Evolutionary conservation across 805 yeast genomes (phyloP), one percentile per base, ranked within the genome.

Genomic region (Lipomyces anomalus): DNA sequence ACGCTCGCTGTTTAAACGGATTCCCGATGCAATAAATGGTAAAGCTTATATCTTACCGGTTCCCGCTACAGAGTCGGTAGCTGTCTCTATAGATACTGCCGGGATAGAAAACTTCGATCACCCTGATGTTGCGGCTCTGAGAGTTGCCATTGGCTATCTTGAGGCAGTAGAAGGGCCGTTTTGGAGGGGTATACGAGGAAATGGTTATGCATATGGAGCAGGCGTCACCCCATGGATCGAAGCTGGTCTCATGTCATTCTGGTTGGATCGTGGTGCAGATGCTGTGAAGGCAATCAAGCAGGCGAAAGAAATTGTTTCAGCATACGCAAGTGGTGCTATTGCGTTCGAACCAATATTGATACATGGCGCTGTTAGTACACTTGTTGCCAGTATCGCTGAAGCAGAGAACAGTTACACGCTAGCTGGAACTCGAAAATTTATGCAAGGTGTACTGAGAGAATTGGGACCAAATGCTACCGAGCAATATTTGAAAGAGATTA

Each of bases 121-220:
- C 39, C 67, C 70, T 18, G 95, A 89, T 56, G 69, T 80, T 24
- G 79, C 83, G 42, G 82, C 80, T 22, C 71, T 90, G 34, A 74
- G 82, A 0, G 72, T 89, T 22, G 85, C 88, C 4, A 73, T 82
- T 4, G 88, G 84, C 44, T 83, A 80, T 57, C 69, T 92, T 45
- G 84, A 82, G 53, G 83, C 87, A 30, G 87, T 86, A 17, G 98
- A 92, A 63, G 98, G 98, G 2, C 98, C 97, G 29, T 82, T 90
- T 52, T 90, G 97, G 97, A 76, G 86, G 58, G 95, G 94, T 45
- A 84, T 92, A 28, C 77, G 98, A 66, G 98, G 98, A 34, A 75
- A 88, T 1, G 98, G 98, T 2, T 69, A 85, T 35, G 97, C 97
- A 0, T 92, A 92, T 63, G 97, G 96, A 32, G 92, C 90, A 1